These are phyloP conservation scores for Yamadazyma kitorensis DNA, from an alignment of 805 yeast genomes.

Conservation along the genomic window DNA sequence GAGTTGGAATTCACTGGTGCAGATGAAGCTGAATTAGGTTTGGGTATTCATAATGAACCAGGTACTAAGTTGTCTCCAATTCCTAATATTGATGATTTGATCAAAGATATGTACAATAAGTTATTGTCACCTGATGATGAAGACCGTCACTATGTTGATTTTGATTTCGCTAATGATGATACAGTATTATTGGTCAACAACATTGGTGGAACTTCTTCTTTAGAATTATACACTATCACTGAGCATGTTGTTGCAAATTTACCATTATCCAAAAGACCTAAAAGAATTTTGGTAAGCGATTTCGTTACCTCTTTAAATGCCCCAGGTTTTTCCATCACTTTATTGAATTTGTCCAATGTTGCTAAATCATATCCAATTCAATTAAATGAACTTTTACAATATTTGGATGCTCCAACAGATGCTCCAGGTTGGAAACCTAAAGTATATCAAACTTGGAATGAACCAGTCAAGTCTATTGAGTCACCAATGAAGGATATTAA, in stretches of 20 bases:
- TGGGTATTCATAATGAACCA: slow-evolving; percentile 96
- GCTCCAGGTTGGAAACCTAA: slow-evolving; percentile 81
- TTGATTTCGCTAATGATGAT: slow-evolving; percentile 55
- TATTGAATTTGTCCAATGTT: slow-evolving; percentile 64
- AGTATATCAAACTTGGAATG: slow-evolving; percentile 29
- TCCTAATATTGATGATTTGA: slow-evolving; percentile 64
- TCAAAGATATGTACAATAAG: slow-evolving; percentile 56
- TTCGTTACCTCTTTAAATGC: slow-evolving; percentile 89
- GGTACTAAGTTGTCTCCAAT: slow-evolving; percentile 65
- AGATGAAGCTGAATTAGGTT: slow-evolving; percentile 82
- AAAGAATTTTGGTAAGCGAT: slow-evolving; percentile 68
- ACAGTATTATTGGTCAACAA: slow-evolving; percentile 75
- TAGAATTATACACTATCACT: slow-evolving; percentile 74
- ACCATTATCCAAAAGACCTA: slow-evolving; percentile 57
- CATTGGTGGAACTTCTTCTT: slow-evolving; percentile 83
- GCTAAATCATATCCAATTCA: slow-evolving; percentile 28
- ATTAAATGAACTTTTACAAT: slow-evolving; percentile 36
- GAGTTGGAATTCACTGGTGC: slow-evolving; percentile 47
- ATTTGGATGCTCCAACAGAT: slow-evolving; percentile 68
- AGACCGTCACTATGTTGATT: slow-evolving; percentile 80
- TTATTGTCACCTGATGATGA: slow-evolving; percentile 60
- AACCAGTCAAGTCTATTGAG: slow-evolving; percentile 26
- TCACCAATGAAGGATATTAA: slow-evolving; percentile 25
- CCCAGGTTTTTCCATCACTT: slow-evolving; percentile 85
- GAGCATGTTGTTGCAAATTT: slow-evolving; percentile 54